Conservation (phyloP, 768 basidiomycete species). For the Boletus huronensis region DNA sequence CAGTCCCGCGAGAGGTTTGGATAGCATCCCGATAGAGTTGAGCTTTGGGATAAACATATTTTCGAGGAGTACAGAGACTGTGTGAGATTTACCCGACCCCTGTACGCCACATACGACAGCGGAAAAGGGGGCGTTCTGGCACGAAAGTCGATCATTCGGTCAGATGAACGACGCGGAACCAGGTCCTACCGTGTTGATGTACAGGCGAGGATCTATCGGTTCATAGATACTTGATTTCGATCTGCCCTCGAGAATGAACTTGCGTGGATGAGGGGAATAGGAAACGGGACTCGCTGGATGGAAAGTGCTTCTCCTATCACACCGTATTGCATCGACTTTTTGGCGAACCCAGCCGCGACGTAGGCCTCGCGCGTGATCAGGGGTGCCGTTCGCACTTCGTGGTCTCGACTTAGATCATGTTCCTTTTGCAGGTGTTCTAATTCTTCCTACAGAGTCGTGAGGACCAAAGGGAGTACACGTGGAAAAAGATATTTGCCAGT, state of each 20-base stretch:
- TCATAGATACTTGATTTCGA: constrained; percentile 28
- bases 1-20: constrained; percentile 53
- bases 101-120: constrained; percentile 70
- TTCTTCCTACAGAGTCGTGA: background rate
- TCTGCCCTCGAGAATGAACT: constrained; percentile 16
- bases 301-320: constrained; percentile 41
- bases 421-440: constrained; percentile 7
- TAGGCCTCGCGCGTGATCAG: constrained; percentile 46
- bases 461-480: background rate
- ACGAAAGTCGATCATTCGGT: background rate
- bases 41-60: constrained; percentile 57
- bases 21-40: constrained; percentile 43
- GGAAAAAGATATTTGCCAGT: background rate
- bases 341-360: constrained; percentile 18
- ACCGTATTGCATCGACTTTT: constrained; percentile 51
- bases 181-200: constrained; percentile 55
- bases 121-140: constrained; percentile 65
- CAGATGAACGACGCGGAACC: background rate
- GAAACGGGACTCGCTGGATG: constrained; percentile 28
- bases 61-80: constrained; percentile 61
- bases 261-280: background rate
- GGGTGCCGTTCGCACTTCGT: constrained; percentile 42
- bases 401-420: constrained; percentile 15
- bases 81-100: constrained; percentile 72
- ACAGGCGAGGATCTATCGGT: constrained; percentile 48